Percentiles rank a stretch among this genome's conserved stretches.
These are phyloP conservation scores for Leccinum insolens DNA, from an alignment of 1,284 basidiomycete genomes.

Conservation along the genomic window DNA sequence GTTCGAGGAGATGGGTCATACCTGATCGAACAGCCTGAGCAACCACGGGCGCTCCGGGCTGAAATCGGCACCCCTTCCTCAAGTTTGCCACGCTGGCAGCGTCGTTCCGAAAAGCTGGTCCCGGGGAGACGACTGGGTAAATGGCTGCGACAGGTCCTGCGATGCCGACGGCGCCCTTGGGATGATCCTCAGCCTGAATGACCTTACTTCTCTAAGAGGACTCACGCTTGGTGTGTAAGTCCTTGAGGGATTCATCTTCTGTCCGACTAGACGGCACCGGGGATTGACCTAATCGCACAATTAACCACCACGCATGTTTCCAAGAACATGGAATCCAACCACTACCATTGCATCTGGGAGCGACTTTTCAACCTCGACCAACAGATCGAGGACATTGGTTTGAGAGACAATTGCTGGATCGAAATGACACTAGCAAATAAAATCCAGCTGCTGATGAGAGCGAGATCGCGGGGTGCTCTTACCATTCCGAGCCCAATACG, in stretches of 20 bases:
- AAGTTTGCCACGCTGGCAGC: conserved; percentile 63
- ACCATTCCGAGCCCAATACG: conserved; percentile 37
- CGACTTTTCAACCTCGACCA: conserved; percentile 40
- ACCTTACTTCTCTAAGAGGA: not conserved
- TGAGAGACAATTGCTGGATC: conserved; percentile 47
- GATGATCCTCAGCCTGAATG: not conserved
- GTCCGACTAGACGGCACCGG: conserved; percentile 57
- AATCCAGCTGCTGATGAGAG: not conserved
- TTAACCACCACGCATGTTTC: not conserved
- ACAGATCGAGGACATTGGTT: conserved; percentile 21
- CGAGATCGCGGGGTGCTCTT: not conserved
- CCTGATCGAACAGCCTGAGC: conserved; percentile 67
- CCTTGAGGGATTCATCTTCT: conserved; percentile 69
- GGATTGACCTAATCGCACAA: conserved; percentile 53
- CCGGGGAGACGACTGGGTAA: conserved; percentile 68
- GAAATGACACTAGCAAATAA: conserved; percentile 48
- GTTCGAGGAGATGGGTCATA: conserved; percentile 21
- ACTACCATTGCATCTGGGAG: conserved; percentile 45
- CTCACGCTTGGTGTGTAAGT: conserved; percentile 61
- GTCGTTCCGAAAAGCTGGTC: conserved; percentile 63
- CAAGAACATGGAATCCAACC: not conserved
- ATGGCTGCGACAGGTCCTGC: conserved; percentile 64
- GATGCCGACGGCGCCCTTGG: conserved; percentile 64
- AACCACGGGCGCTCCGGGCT: conserved; percentile 57
- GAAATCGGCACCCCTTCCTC: conserved; percentile 58